Base-by-base conservation (phyloP, 2,329 filamentous ascomycete species). In the Colletotrichum sp. region DNA sequence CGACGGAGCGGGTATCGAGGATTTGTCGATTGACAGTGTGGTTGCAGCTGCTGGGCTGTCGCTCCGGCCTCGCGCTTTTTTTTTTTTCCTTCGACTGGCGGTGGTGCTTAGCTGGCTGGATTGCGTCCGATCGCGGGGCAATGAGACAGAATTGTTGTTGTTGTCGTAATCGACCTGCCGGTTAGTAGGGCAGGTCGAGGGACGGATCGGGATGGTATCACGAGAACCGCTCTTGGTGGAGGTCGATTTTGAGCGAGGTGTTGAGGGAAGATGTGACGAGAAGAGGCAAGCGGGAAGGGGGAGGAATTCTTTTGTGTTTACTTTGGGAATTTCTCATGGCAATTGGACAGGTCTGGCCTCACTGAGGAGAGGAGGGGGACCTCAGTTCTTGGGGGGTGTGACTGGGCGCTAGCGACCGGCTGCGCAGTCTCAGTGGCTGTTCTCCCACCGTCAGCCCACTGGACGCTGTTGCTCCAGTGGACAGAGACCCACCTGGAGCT, bases 281-380 rank as follows among this genome's bases (percentile, higher is more conserved):
- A 71, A 34, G 68, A 66, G 64, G 69, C 68, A 44, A 32, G 67
- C 67, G 32, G 55, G 52, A 69, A 39, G 59, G 57, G 57, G 12
- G 64, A 60, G 71, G 70, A 76, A 73, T 76, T 76, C 57, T 76
- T 73, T 69, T 76, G 74, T 76, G 74, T 76, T 76, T 76, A 74
- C 70, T 76, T 76, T 76, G 70, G 64, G 64, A 60, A 44, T 73
- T 76, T 69, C 74, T 73, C 70, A 32, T 63, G 30, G 55, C 30
- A 28, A 52, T 64, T 44, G 60, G 72, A 18, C 26, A 21, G 52
- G 57, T 32, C 10, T 13, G 10, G 44, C 44, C 44, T 52, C 18
- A 32, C 59, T 28, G 55, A 18, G 36, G 21, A 4, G 44, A 26
- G 15, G n/a, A 24, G 65, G 63, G 32, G 30, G 5, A 30, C 18